Base-by-base conservation (phyloP, 208 protist genomes). In the Wallacemonas sp. region DNA sequence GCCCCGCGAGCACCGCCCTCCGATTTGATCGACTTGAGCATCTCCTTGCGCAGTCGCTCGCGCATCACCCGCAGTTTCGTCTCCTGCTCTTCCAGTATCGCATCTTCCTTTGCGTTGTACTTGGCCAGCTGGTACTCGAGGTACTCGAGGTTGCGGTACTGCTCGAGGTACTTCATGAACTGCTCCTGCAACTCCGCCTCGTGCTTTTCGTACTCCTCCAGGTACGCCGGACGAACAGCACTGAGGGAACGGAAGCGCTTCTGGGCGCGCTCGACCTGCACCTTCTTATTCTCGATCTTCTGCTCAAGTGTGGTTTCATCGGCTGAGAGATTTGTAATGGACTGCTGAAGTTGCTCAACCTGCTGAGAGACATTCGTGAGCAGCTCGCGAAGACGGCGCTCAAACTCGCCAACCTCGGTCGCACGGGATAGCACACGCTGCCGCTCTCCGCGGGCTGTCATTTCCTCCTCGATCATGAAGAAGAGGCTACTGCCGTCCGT, bases 271-370 rank as follows among this genome's bases (percentile, higher is more conserved):
- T 98, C 95, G 21, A 98, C 72, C 66, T 98, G 93, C 0, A 82
- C 76, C 48, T 93, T 91, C 74, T 98, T 98, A 78, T 94, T 98
- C 79, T 98, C 96, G 60, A 98, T 97, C 79, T 98, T 98, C 48
- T 92, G 87, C 79, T 97, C 85, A 8, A 98, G 71, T 52, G 91
- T 97, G 37, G 81, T 92, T 75, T 98, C 92, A 63, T 98, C 95
- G 1, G 84, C 79, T 36, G 50, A 75, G 39, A 98, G 83, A 46
- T 93, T 92, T 6, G 83, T 72, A 50, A 96, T 94, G 39, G 78
- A 83, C 52, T 94, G 66, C 76, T 91, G 83, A 24, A 95, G 74
- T 61, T 94, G 78, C 26, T 92, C 85, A 27, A 97, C 87, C 62
- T 96, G 79, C 55, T 93, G 78, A 0, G 76, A 48, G 0, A 95